These are phyloP conservation scores for Diplotaxis tenuifolia DNA, from an alignment of 345 rosid genomes.

Conservation along the genomic window DNA sequence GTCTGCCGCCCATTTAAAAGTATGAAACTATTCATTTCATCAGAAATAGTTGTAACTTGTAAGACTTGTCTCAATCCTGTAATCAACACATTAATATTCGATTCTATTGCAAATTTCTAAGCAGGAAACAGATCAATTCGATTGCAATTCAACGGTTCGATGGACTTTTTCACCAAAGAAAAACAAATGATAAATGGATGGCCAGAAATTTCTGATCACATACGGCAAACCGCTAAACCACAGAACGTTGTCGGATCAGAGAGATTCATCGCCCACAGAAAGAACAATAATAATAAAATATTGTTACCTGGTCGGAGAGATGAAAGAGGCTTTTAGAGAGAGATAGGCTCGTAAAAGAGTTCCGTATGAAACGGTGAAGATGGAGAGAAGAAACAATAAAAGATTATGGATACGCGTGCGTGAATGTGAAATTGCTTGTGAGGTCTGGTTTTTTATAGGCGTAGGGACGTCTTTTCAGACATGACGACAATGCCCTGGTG, in stretches of 20 bases:
- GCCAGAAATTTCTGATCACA: conserved; percentile 19
- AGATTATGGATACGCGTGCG: conserved; percentile 33
- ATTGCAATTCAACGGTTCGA: neutral
- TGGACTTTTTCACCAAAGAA: neutral
- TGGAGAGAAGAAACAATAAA: neutral
- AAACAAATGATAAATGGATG: conserved; percentile 2
- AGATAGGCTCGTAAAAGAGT: conserved; percentile 29
- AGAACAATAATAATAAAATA: neutral
- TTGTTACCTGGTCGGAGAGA: conserved; percentile 28
- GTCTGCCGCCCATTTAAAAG: no score
- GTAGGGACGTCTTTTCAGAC: conserved; percentile 12
- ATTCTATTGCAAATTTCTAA: neutral
- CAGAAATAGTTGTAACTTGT: conserved; percentile 22
- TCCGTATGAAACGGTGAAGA: conserved; percentile 40
- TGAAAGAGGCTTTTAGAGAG: conserved; percentile 13
- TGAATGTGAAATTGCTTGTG: conserved; percentile 25
- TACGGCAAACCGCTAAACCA: conserved; percentile 10
- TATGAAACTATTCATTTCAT: conserved; percentile 28
- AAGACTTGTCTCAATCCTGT: neutral
- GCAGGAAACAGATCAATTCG: conserved; percentile 29
- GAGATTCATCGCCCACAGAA: neutral
- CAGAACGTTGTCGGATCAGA: conserved; percentile 23
- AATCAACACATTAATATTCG: conserved; percentile 8
- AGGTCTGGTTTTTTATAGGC: conserved; percentile 21
- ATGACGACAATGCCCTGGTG: conserved; percentile 23